Evolutionary conservation across 805 yeast species (phyloP).

Genomic region (Citeromyces matritensis): DNA sequence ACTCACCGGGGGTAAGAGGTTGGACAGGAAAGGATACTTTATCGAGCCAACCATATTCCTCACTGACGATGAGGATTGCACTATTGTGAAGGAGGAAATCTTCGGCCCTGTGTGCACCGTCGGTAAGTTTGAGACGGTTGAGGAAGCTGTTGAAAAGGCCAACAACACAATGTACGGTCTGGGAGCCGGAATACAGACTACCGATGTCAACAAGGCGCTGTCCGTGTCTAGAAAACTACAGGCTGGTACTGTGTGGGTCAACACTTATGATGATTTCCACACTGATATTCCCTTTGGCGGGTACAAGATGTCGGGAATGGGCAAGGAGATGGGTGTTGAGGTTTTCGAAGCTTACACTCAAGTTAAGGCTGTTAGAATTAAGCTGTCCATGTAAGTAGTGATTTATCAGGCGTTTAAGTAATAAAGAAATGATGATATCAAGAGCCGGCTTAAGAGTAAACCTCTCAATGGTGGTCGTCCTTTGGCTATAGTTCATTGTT

Average conservation of each 20-base stretch:
- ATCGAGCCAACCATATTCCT: constrained; percentile 63
- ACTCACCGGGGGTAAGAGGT: constrained; percentile 45
- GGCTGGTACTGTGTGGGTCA: constrained; percentile 88
- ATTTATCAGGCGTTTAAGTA: too few relatives aligned
- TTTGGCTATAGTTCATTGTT: too few relatives aligned
- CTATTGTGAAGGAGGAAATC: constrained; percentile 63
- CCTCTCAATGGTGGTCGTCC: too few relatives aligned
- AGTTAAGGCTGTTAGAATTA: constrained; percentile 66
- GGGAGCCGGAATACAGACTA: constrained; percentile 84
- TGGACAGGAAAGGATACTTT: constrained; percentile 49
- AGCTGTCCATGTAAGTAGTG: too few relatives aligned
- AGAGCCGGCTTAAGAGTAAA: too few relatives aligned
- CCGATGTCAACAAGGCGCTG: constrained; percentile 58
- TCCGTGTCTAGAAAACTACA: constrained; percentile 59
- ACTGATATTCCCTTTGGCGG: constrained; percentile 89
- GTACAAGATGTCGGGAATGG: constrained; percentile 78
- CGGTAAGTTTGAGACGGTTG: constrained; percentile 67
- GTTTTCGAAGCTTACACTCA: constrained; percentile 80
- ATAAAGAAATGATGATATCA: too few relatives aligned
- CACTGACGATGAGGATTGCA: constrained; percentile 52
- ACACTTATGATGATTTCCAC: constrained; percentile 82
- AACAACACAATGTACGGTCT: constrained; percentile 77
- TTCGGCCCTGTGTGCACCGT: constrained; percentile 89
- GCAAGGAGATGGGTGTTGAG: constrained; percentile 86
- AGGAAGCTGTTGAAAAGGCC: constrained; percentile 65